Conservation (phyloP, 495 filamentous ascomycete genomes). For the Trichoderma reesei region DNA sequence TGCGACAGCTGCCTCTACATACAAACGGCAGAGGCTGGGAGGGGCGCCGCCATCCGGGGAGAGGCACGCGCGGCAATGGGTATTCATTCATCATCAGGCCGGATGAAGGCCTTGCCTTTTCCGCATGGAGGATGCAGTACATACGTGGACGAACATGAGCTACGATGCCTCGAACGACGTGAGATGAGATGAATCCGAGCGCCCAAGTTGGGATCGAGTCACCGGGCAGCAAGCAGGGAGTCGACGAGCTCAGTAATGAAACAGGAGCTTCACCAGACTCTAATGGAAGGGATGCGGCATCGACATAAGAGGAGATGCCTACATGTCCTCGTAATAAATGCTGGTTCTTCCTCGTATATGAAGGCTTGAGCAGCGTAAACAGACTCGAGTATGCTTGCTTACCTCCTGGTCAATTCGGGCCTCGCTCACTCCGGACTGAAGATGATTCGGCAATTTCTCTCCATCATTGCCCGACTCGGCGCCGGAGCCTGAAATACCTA, state of each 20-base stretch:
- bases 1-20: not conserved
- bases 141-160: not conserved
- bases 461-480: not conserved
- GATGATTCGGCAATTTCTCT: not conserved
- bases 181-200: not conserved
- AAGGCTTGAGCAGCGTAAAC: too few relatives aligned
- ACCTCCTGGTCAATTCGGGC: not conserved
- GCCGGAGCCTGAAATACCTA: not conserved
- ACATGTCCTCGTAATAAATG: too few relatives aligned
- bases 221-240: too few relatives aligned
- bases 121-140: not conserved
- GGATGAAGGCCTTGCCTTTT: not conserved
- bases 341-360: too few relatives aligned
- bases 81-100: not conserved
- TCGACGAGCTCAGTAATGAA: too few relatives aligned
- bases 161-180: not conserved
- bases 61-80: not conserved
- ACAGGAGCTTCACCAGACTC: too few relatives aligned
- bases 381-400: too few relatives aligned
- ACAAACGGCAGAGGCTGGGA: not conserved
- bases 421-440: not conserved
- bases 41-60: not conserved
- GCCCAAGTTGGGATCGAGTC: too few relatives aligned
- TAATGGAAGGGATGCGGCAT: too few relatives aligned
- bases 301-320: too few relatives aligned